Evolutionary conservation across 805 yeast species (phyloP).

Genomic region (Debaryomyces maramus): DNA sequence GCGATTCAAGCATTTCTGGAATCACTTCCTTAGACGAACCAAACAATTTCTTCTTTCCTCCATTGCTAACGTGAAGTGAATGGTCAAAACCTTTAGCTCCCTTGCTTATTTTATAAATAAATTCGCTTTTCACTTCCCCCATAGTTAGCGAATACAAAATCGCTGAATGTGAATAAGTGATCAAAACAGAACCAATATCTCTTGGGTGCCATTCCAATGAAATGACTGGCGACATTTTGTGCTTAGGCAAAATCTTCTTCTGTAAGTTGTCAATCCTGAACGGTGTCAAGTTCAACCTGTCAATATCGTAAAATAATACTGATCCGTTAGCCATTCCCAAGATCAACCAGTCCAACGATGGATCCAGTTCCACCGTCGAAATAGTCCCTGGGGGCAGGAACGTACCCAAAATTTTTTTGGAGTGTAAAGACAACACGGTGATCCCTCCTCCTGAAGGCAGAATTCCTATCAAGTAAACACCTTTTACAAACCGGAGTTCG

Average conservation of each 20-base stretch:
- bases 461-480: conserved; percentile 75
- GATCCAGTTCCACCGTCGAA: conserved; percentile 75
- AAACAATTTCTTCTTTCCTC: conserved; percentile 43
- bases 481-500: conserved; percentile 67
- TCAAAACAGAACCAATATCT: conserved; percentile 74
- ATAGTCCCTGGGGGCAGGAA: conserved; percentile 65
- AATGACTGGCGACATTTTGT: conserved; percentile 61
- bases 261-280: conserved; percentile 72
- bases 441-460: conserved; percentile 59
- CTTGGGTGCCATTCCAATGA: conserved; percentile 83
- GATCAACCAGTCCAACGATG: conserved; percentile 82
- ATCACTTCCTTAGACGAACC: conserved; percentile 36
- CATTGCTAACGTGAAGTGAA: conserved; percentile 29
- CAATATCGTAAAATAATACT: conserved; percentile 74
- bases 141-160: conserved; percentile 67
- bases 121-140: conserved; percentile 54
- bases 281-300: conserved; percentile 67
- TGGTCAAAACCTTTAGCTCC: conserved; percentile 62
- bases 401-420: conserved; percentile 59
- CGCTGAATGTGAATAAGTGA: conserved; percentile 70
- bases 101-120: conserved; percentile 62
- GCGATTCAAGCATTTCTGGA: conserved; percentile 46
- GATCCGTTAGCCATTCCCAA: conserved; percentile 80
- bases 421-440: conserved; percentile 66
- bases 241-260: conserved; percentile 54